Base-by-base conservation (phyloP, 768 basidiomycete genomes). In the Phanerodontia chrysosporium region DNA sequence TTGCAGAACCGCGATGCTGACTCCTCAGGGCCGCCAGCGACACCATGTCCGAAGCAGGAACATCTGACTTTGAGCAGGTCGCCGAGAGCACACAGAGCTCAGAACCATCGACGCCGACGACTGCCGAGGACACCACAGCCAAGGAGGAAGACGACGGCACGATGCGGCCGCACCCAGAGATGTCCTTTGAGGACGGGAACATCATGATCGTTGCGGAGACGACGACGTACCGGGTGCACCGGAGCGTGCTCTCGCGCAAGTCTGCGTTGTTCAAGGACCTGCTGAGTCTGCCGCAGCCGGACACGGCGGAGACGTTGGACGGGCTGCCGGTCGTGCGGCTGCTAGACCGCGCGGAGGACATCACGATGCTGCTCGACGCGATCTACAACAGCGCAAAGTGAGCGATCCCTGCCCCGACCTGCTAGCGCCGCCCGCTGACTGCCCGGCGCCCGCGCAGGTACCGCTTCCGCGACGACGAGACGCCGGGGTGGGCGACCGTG, bases 241-340 rank as follows among this genome's bases (percentile, higher is more conserved):
- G 44, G 22, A 35, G 36, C 44, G 51, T 54, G 36, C 29, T 59
- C 27, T 49, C 58, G 27, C 49, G 58, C 29, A 51, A 58, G 22
- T 58, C 58, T 9, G 58, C 49, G 2, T n/a, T 58, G n/a, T 58
- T 58, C 58, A 58, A 58, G 27, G 58, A 58, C 36, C 35, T 58
- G 7, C 28, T 58, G 14, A 58, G 49, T 21, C 42, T 58, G 14
- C 58, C 58, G 5, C 58, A 58, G 39, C 58, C 58, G 5, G 49
- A 58, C 18, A 44, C 49, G 12, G 58, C 42, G 44, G 58, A 58
- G 58, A 58, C 28, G 58, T 13, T 51, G 12, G 58, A 58, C 16
- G 58, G 49, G 24, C 27, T 51, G n/a, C 58, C 58, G 21, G 42
- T 58, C 27, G 58, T 58, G 16, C 49, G 49, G 2, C 49, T 58